These are phyloP conservation scores for Adenanthera pavonina DNA, from an alignment of 306 rosid species.

Conservation along the genomic window DNA sequence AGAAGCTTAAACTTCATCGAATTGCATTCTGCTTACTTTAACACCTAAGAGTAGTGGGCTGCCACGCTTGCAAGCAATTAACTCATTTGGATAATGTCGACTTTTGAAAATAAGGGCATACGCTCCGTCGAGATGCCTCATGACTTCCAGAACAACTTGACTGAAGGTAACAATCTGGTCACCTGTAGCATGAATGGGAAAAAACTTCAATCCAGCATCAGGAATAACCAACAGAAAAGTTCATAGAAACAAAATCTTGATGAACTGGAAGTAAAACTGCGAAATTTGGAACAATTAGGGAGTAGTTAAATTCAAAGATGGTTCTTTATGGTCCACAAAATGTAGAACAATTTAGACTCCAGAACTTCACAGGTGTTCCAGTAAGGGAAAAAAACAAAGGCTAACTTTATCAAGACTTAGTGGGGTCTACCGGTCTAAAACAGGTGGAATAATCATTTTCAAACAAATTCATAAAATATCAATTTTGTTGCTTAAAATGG, in stretches of 20 bases:
- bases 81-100: conserved; percentile 87
- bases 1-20: conserved; percentile 17
- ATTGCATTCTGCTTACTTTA: conserved; percentile 65
- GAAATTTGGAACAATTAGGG: neutral
- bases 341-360: conserved; percentile 3
- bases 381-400: conserved; percentile 30
- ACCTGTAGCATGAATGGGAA: conserved; percentile 60
- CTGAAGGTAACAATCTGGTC: conserved; percentile 81
- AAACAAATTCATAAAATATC: conserved; percentile 6
- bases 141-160: conserved; percentile 96
- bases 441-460: neutral
- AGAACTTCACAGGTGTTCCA: neutral
- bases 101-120: conserved; percentile 98
- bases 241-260: neutral
- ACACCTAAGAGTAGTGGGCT: conserved; percentile 96
- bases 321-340: neutral
- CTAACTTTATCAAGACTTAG: neutral
- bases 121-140: conserved; percentile 99
- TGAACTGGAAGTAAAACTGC: neutral
- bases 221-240: conserved; percentile 7
- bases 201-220: conserved; percentile 41
- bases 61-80: conserved; percentile 99
- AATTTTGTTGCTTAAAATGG: conserved; percentile 14
- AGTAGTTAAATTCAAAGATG: neutral
- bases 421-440: neutral